A percentile compares a stretch with the other conserved stretches of the same genome.
These are phyloP conservation scores for Corymbia citriodora DNA, from an alignment of 441 rosid species.

Conservation along the genomic window DNA sequence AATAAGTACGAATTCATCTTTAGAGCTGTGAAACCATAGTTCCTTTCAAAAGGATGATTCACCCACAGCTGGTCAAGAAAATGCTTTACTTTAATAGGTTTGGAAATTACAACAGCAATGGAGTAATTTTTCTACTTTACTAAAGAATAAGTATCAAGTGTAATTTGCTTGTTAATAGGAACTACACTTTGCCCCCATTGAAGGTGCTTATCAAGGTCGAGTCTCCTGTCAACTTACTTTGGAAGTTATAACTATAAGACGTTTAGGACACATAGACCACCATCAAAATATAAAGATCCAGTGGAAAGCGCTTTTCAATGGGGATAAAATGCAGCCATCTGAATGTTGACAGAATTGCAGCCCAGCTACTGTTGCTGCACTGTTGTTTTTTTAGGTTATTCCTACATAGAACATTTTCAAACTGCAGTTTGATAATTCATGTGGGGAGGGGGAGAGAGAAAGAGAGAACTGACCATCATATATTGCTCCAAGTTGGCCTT, in stretches of 20 bases:
- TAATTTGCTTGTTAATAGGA: not conserved
- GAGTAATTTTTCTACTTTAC: not conserved
- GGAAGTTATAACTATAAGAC: not conserved
- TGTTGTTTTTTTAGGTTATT: not conserved
- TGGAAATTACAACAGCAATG: not conserved
- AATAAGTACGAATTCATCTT: not conserved
- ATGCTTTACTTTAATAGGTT: not conserved
- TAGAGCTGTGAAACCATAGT: not conserved
- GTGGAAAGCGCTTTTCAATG: not conserved
- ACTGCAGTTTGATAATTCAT: not conserved
- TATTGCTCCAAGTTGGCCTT: constrained; percentile 11
- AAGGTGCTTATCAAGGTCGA: not conserved
- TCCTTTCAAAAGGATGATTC: not conserved
- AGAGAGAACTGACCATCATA: constrained; percentile 33
- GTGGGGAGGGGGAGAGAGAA: not conserved
- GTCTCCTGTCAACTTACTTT: not conserved
- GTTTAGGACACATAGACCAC: not conserved
- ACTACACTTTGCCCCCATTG: not conserved
- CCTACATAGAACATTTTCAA: not conserved
- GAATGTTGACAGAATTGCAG: not conserved
- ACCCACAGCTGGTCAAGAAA: not conserved
- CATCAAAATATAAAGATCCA: not conserved
- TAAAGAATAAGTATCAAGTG: not conserved
- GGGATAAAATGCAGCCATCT: not conserved
- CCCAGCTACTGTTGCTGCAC: not conserved